Conservation (phyloP, 2,329 filamentous ascomycete genomes). For the Aspergillus arachidicola region DNA sequence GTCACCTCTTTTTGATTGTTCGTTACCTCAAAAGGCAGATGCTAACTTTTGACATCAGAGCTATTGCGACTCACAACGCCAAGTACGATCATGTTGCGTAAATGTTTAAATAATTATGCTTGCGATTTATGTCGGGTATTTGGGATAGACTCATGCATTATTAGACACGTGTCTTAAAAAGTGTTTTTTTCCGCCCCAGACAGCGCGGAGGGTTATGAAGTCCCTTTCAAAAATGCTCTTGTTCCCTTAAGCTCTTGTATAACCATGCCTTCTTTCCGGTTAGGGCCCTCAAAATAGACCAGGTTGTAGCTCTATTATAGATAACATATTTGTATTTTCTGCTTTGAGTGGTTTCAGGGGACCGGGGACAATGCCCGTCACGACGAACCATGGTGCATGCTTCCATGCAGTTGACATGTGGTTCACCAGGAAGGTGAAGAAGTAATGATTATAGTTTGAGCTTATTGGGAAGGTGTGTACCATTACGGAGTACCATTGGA, state of each 20-base stretch:
- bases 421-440: neutral
- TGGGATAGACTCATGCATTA: conserved; percentile 32
- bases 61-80: conserved; percentile 73
- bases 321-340: neutral
- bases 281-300: neutral
- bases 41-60: conserved; percentile 51
- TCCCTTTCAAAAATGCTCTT: neutral
- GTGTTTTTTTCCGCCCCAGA: conserved; percentile 14
- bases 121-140: conserved; percentile 20
- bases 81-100: conserved; percentile 65
- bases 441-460: no score
- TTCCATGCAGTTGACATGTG: neutral
- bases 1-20: neutral
- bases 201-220: neutral
- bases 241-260: neutral
- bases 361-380: neutral
- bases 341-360: neutral
- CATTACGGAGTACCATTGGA: neutral
- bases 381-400: neutral
- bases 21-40: neutral
- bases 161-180: conserved; percentile 24
- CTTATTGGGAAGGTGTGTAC: no score
- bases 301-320: neutral
- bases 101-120: conserved; percentile 21
- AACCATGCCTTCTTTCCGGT: neutral